Base-by-base conservation (phyloP, 305 asterid species). In the Fraxinus albicans region DNA sequence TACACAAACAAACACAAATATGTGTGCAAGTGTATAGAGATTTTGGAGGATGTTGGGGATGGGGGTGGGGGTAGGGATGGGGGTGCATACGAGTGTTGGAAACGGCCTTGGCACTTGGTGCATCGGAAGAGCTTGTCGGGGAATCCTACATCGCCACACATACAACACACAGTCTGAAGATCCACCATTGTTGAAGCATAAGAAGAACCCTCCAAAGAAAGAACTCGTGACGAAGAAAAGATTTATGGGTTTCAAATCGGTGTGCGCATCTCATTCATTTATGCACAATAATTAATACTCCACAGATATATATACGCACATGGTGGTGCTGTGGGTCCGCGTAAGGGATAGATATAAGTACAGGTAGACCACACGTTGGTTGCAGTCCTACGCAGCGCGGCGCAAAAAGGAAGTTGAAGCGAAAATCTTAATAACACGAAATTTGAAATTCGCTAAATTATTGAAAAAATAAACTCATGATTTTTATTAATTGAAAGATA, bases 61-160 rank as follows among this genome's bases (percentile, higher is more conserved):
- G 55, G 17, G 40, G 40, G 40, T 47, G 55, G 17, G 40, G 40
- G 40, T 34, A 5, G 4, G 36, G 36, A 34, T 42, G 55, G 55
- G 17, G 55, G n/a, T n/a, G 63, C 93, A 0, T 92, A 95, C 98
- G 93, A 90, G 98, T 95, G 98, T 76, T 95, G 98, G 88, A 84
- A 93, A 90, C 98, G 98, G 86, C 84, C 82, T 85, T 83, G 89
- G 88, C 98, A 94, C 90, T 91, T 91, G 89, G 86, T 89, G 92
- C 98, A 95, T 82, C 93, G 98, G 94, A 95, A 95, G 88, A 95
- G 94, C 73, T 95, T 95, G 83, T 95, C 98, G 1, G 95, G 92
- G 83, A 93, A 95, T 5, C 98, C 98, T 1, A 95, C 97, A 50
- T 95, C 98, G 47, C 98, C 98, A 38, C 98, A 95, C 98, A 95